Evolutionary conservation across 148 eudicot genomes (phyloP), one percentile per base, ranked within the genome.

Genomic region (Rhododendron vialii): DNA sequence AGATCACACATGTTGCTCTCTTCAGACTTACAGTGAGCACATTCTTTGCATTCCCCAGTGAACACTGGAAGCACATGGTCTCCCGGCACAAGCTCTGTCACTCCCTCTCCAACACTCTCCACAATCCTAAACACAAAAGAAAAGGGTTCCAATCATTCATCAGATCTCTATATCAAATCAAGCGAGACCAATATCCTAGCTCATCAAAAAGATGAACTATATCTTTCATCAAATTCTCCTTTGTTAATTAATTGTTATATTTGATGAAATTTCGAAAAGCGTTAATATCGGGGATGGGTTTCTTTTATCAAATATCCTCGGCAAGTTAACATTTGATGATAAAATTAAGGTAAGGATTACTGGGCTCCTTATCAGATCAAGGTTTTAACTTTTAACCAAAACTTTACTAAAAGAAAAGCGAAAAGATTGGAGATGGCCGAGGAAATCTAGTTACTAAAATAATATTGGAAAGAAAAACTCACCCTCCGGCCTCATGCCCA

Each of bases 401-500:
- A 4, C 24, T 17, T 17, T 5, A 24, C 69, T 20, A 7, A 61
- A 22, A 65, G 13, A 65, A 63, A n/a, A 24, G 71, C 26, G 71
- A 9, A n/a, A 65, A 10, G 26, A n/a, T 65, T 65, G 14, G 9
- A 65, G 71, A 65, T 7, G 71, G 71, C 71, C 30, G 0, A n/a
- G n/a, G 71, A 28, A 26, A 22, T 24, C 26, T 61, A 2, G 26
- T 0, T 7, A 1, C 0, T 61, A 61, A 61, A 24, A n/a, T 26
- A 0, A n/a, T 26, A 4, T 10, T 26, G 74, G 75, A 48, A 47
- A 47, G 1, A 79, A 47, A 50, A 28, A 51, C 83, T 63, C 89
- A 89, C 93, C 92, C 92, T 69, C 91, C 92, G 35, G 93, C 91
- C 83, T 92, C 93, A 43, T 92, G 93, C 41, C 93, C 93, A 10